Conservation (phyloP, 2,329 filamentous ascomycete genomes). For the Trichoderma sp. region DNA sequence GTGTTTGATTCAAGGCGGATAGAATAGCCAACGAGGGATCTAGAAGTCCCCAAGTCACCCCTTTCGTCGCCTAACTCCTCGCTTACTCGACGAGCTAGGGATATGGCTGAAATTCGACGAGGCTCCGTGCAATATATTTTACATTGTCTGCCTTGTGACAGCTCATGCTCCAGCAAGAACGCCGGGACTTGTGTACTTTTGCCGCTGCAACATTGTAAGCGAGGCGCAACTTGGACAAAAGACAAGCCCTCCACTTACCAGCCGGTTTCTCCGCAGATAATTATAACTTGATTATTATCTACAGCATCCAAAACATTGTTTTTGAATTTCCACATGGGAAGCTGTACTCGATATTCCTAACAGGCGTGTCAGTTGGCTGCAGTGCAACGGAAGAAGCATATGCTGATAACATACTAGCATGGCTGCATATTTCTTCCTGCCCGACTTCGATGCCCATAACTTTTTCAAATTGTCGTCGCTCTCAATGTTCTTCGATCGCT, state of each 20-base stretch:
- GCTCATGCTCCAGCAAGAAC: constrained; percentile 85
- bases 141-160: constrained; percentile 74
- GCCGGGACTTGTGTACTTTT: constrained; percentile 98
- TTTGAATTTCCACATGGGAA: constrained; percentile 88
- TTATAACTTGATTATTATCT: constrained; percentile 77
- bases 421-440: constrained; percentile 61
- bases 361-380: background rate
- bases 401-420: constrained; percentile 62
- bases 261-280: constrained; percentile 94
- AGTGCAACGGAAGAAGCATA: background rate
- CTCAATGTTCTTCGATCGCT: constrained; percentile 40
- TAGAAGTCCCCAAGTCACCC: constrained; percentile 74
- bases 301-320: constrained; percentile 74
- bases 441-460: constrained; percentile 59
- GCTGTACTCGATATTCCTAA: constrained; percentile 64
- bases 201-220: constrained; percentile 50
- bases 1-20: constrained; percentile 90
- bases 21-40: constrained; percentile 89
- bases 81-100: constrained; percentile 85
- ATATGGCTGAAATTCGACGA: constrained; percentile 92
- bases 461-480: constrained; percentile 50
- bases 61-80: constrained; percentile 88
- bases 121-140: constrained; percentile 97
- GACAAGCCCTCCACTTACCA: constrained; percentile 48
- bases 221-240: background rate